Percentiles rank a stretch among this genome's conserved stretches.
phyloP scores from a whole-genome alignment of 1,284 basidiomycete genomes.

The Takashimella koratensis region DNA sequence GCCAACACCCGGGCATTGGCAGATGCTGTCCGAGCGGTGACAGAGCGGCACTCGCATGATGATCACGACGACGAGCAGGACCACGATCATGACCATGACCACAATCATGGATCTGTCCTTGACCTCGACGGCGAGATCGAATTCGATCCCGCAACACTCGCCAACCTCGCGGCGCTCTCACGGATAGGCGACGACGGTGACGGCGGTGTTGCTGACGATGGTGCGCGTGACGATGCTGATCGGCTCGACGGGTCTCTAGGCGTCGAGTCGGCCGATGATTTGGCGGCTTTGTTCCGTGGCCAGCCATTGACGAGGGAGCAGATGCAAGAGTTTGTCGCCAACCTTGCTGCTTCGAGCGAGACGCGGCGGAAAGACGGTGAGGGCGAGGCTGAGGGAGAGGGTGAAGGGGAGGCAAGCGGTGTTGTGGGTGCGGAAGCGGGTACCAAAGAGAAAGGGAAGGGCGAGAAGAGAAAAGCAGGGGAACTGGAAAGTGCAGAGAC shows the following conservation, averaged over 20 bases:
- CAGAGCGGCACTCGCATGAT: neutral
- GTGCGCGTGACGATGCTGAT: constrained; percentile 4
- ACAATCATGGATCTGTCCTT: neutral
- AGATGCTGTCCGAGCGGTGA: neutral
- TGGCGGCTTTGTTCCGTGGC: constrained; percentile 12
- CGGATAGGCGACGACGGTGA: constrained; percentile 20
- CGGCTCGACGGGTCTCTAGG: constrained; percentile 1
- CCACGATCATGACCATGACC: neutral
- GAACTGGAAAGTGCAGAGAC: constrained; percentile 1
- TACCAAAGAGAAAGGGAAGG: neutral
- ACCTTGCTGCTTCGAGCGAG: constrained; percentile 12
- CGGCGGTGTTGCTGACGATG: constrained; percentile 9
- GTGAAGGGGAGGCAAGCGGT: constrained; percentile 1
- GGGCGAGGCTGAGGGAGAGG: constrained; percentile 6
- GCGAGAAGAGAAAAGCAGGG: constrained; percentile 5
- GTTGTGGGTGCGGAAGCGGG: neutral
- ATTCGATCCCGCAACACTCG: constrained; percentile 42
- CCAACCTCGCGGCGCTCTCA: constrained; percentile 42
- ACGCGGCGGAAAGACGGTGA: constrained; percentile 5
- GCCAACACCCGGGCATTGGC: neutral
- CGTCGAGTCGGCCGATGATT: constrained; percentile 2
- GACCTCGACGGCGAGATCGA: constrained; percentile 2
- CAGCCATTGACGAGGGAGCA: constrained; percentile 26
- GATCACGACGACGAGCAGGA: neutral
- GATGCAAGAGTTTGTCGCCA: constrained; percentile 33